These are phyloP conservation scores for Rhytidiadelphus loreus DNA, from an alignment of 225 moss, liverwort and hornwort species.

Conservation along the genomic window DNA sequence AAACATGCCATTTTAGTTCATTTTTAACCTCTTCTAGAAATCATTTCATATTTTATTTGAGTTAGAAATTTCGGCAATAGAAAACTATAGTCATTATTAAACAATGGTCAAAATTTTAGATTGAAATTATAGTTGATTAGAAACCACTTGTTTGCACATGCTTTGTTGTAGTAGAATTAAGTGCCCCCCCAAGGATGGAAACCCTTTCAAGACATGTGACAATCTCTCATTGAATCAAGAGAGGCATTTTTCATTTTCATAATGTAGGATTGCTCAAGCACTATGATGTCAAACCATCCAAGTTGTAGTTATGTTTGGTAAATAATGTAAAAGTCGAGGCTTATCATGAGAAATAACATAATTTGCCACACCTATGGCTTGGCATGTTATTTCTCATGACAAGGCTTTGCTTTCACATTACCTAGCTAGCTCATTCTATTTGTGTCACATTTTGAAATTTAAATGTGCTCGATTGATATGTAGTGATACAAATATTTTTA, in stretches of 20 bases:
- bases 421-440: not conserved
- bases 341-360: not conserved
- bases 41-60: no score
- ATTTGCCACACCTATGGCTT: accelerated
- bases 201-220: not conserved
- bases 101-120: no score
- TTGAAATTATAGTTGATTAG: no score
- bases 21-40: no score
- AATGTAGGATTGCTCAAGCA: not conserved
- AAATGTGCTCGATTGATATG: not conserved
- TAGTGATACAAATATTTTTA: not conserved
- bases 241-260: not conserved
- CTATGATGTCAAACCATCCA: not conserved
- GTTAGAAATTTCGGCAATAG: no score
- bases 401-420: not conserved
- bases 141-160: no score
- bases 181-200: no score
- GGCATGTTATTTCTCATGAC: not conserved
- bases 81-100: no score
- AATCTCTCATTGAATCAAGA: not conserved
- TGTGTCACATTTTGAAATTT: not conserved
- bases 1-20: no score
- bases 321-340: not conserved
- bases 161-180: no score
- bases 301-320: accelerated